Percentiles rank a stretch among this genome's conserved stretches.
Conservation (phyloP, 805 yeast species). For the Pichia cabralensis region DNA sequence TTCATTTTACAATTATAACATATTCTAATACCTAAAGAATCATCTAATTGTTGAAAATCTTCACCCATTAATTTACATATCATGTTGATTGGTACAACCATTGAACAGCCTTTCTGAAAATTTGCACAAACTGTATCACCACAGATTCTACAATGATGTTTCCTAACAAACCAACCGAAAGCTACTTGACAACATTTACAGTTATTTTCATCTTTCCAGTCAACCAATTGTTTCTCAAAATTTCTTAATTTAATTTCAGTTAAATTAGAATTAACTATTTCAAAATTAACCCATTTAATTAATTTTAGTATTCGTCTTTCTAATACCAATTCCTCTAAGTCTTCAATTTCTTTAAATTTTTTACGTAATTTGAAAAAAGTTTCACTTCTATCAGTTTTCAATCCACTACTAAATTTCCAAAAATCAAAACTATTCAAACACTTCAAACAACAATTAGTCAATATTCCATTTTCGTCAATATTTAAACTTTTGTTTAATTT, state of each 20-base stretch:
- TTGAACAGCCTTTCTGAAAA: slow-evolving; percentile 53
- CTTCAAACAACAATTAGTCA: slow-evolving; percentile 58
- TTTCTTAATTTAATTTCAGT: slow-evolving; percentile 15
- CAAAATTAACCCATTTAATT: slow-evolving; percentile 49
- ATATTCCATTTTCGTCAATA: slow-evolving; percentile 38
- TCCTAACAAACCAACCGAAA: slow-evolving; percentile 48
- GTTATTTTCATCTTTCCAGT: slow-evolving; percentile 52
- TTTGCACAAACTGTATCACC: slow-evolving; percentile 77
- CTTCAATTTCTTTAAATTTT: no score
- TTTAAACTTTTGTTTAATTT: slow-evolving; percentile 37
- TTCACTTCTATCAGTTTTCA: no score
- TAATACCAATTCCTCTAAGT: slow-evolving; percentile 44
- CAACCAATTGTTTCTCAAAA: slow-evolving; percentile 39
- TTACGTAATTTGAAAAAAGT: no score
- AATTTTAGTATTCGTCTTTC: slow-evolving; percentile 35
- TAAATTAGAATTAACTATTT: slow-evolving; percentile 8
- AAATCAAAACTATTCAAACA: slow-evolving; percentile 41
- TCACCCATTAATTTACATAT: slow-evolving; percentile 29
- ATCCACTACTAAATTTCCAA: no score
- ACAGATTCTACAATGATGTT: slow-evolving; percentile 89
- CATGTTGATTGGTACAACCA: slow-evolving; percentile 47
- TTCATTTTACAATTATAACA: slow-evolving; percentile 62
- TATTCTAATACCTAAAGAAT: slow-evolving; percentile 36
- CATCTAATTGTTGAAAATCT: neutral
- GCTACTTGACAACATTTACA: slow-evolving; percentile 56